phyloP scores from a whole-genome alignment of 73 alveolate species.

The Paramecium sonneborni region DNA sequence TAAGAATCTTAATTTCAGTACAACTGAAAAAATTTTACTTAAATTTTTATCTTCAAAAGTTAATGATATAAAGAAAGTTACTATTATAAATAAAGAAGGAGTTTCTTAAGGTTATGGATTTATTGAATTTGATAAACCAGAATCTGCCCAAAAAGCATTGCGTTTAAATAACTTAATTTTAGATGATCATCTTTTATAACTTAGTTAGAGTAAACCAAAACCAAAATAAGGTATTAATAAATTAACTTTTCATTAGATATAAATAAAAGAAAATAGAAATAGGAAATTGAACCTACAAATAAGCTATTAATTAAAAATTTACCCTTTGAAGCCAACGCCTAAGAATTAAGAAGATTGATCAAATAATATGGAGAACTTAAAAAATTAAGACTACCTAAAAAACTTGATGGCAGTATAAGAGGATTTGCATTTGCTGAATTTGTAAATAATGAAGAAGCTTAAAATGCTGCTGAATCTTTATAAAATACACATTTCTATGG shows the following conservation, averaged over 20 bases:
- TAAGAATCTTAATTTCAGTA: conserved; percentile 88
- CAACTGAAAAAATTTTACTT: conserved; percentile 83
- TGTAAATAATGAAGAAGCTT: conserved; percentile 94
- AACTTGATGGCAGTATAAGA: conserved; percentile 84
- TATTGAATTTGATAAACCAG: conserved; percentile 88
- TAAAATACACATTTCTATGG: conserved; percentile 96
- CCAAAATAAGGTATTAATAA: conserved; percentile 43
- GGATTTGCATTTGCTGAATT: conserved; percentile 98
- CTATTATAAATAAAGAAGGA: conserved; percentile 83
- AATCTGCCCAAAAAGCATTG: conserved; percentile 88
- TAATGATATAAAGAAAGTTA: conserved; percentile 81
- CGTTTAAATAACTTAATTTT: conserved; percentile 84
- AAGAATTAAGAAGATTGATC: conserved; percentile 89
- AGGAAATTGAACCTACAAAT: conserved; percentile 77
- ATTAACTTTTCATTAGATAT: conserved; percentile 61
- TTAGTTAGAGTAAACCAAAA: conserved; percentile 79
- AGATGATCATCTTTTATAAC: conserved; percentile 92
- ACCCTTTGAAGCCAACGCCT: conserved; percentile 93
- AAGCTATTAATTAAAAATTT: conserved; percentile 91
- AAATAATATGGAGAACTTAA: conserved; percentile 93
- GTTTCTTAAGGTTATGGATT: conserved; percentile 96
- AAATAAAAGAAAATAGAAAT: conserved; percentile 78
- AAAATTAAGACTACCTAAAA: conserved; percentile 93
- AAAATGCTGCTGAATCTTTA: conserved; percentile 87
- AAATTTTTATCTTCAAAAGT: conserved; percentile 73